Conservation (phyloP, 2,329 filamentous ascomycete species). For the Aspergillus ochraceus region DNA sequence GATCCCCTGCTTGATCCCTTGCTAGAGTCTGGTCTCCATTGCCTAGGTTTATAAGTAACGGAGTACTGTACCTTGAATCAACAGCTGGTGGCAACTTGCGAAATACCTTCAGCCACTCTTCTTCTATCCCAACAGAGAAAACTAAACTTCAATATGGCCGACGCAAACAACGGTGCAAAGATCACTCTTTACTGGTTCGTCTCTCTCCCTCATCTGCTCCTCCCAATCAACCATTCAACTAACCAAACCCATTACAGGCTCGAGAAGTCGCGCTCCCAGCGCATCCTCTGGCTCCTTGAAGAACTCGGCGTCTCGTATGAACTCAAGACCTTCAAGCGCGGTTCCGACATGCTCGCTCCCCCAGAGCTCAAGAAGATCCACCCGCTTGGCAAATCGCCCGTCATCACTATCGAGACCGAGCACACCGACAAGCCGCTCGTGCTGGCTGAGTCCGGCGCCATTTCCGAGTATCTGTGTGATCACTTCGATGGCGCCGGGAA, state of each 20-base stretch:
- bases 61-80: background rate
- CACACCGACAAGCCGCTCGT: constrained; percentile 53
- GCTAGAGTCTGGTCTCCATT: background rate
- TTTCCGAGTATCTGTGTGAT: constrained; percentile 79
- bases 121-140: background rate
- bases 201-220: too few relatives aligned
- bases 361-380: constrained; percentile 75
- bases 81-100: background rate
- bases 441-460: constrained; percentile 78
- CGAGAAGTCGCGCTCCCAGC: constrained; percentile 76
- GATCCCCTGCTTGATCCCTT: background rate
- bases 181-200: constrained; percentile 65
- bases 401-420: constrained; percentile 64
- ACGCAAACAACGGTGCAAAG: constrained; percentile 43
- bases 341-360: constrained; percentile 66
- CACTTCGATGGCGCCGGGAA: constrained; percentile 51
- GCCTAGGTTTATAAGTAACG: background rate
- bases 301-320: constrained; percentile 79
- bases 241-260: constrained; percentile 58
- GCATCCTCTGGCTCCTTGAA: constrained; percentile 82
- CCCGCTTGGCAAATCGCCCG: constrained; percentile 82
- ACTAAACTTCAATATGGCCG: constrained; percentile 15
- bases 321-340: constrained; percentile 74
- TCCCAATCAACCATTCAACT: background rate
- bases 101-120: background rate